phyloP scores from a whole-genome alignment of 1,284 basidiomycete species.

The Cryptococcus floricola region DNA sequence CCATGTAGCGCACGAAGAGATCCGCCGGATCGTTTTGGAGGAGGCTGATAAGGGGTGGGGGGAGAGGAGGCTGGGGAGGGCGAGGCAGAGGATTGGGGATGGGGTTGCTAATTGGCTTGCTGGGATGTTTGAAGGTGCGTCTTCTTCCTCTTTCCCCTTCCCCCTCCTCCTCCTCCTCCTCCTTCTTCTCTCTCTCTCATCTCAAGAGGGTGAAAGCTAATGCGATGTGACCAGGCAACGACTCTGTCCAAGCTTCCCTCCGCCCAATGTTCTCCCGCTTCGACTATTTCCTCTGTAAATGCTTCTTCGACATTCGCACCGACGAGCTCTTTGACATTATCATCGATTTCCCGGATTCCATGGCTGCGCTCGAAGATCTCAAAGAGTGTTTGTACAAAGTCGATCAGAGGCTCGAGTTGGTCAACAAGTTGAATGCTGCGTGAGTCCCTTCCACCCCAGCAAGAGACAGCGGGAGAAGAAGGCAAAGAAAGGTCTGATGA shows the following conservation, averaged over 20 bases:
- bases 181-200: too few species aligned
- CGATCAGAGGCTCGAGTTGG: slow-evolving; percentile 38
- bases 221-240: slow-evolving; percentile 10
- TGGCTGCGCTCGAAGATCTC: slow-evolving; percentile 80
- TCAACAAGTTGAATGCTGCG: slow-evolving; percentile 43
- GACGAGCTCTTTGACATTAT: slow-evolving; percentile 94
- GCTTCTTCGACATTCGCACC: slow-evolving; percentile 78
- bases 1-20: slow-evolving; percentile 76
- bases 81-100: slow-evolving; percentile 70
- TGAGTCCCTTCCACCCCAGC: slow-evolving; percentile 17
- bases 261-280: slow-evolving; percentile 79
- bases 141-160: neutral
- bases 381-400: slow-evolving; percentile 51
- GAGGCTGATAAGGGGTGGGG: slow-evolving; percentile 68
- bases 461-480: too few species aligned
- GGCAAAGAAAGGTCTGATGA: too few species aligned
- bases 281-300: slow-evolving; percentile 86
- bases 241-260: slow-evolving; percentile 54
- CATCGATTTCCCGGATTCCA: slow-evolving; percentile 84
- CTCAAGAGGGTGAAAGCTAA: neutral
- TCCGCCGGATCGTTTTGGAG: slow-evolving; percentile 65
- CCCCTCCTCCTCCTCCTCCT: too few species aligned
- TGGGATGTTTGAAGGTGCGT: slow-evolving; percentile 60
- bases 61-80: slow-evolving; percentile 59
- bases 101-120: slow-evolving; percentile 79